These are phyloP conservation scores for Croton laevigatus DNA, from an alignment of 441 rosid species.

Conservation along the genomic window DNA sequence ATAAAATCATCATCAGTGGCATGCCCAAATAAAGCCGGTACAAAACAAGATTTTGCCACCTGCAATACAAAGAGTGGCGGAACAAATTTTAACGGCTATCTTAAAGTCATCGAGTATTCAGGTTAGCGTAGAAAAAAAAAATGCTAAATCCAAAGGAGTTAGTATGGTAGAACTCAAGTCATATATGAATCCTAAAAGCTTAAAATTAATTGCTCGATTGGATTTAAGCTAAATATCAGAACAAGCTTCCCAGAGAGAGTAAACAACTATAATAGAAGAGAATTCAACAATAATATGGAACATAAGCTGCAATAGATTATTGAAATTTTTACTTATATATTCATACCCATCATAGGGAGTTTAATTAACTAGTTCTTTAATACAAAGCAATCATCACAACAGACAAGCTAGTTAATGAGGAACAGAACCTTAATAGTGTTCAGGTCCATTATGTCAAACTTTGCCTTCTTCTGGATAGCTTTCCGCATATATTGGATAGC, in stretches of 20 bases:
- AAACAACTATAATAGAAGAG: not conserved
- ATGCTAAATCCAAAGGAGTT: not conserved
- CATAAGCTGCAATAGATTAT: slow-evolving; percentile 12
- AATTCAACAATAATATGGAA: not conserved
- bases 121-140: not conserved
- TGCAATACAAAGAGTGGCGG: slow-evolving; percentile 27
- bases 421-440: slow-evolving; percentile 79
- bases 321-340: not conserved
- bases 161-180: not conserved
- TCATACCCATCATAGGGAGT: not conserved
- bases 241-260: not conserved
- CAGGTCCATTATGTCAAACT: slow-evolving; percentile 80
- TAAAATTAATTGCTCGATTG: not conserved
- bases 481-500: slow-evolving; percentile 92
- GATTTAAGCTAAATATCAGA: not conserved
- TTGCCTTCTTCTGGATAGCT: slow-evolving; percentile 84
- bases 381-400: not conserved
- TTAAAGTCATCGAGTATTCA: not conserved
- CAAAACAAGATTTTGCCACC: slow-evolving; percentile 93
- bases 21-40: slow-evolving; percentile 96
- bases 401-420: slow-evolving; percentile 8
- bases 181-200: slow-evolving; percentile 3
- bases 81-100: not conserved
- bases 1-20: slow-evolving; percentile 92
- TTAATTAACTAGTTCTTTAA: not conserved